Evolutionary conservation across 768 basidiomycete species (phyloP), one percentile per base, ranked within the genome.

Genomic region (Baorangia bicolor): DNA sequence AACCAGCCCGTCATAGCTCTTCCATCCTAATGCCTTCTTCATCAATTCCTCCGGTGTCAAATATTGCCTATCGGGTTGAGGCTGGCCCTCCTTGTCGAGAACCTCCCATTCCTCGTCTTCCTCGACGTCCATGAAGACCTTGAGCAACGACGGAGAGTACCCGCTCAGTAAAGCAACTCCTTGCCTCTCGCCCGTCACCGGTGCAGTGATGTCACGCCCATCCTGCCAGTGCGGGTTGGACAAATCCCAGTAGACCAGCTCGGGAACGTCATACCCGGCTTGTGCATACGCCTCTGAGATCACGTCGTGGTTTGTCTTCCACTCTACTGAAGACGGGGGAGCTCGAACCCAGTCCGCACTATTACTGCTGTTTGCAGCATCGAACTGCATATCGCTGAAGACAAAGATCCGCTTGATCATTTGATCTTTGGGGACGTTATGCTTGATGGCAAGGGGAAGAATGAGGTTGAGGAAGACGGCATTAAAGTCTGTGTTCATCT

Each of bases 381-480:
- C 85, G 59, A 90, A 90, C 70, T 89, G 88, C 88, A 90, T 90
- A 64, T 90, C 87, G 3, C 82, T 81, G 67, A 92, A 90, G 40
- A 90, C 77, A 64, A 91, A 90, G 0, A 90, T 71, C 5, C 85
- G 80, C 73, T 87, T 84, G 72, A 90, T 79, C 87, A 90, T 89
- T 44, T 89, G 81, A 49, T 86, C 86, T 53, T 76, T 79, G 48
- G 75, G 73, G n/a, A 92, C 71, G 0, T 81, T 74, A 60, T 86
- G 71, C 65, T 75, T 62, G 54, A 81, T 62, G 8, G 87, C 87
- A 9, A 84, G 78, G 0, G 84, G 83, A 18, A 90, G 78, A 13
- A 90, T 73, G 33, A 90, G 77, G 16, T 82, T 69, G 41, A 81
- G 64, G 68, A 92, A 87, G 18, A 88, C 81, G 1, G 82, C 79